phyloP scores from a whole-genome alignment of 2,329 filamentous ascomycete genomes.

The Ophiostoma pallidulum region DNA sequence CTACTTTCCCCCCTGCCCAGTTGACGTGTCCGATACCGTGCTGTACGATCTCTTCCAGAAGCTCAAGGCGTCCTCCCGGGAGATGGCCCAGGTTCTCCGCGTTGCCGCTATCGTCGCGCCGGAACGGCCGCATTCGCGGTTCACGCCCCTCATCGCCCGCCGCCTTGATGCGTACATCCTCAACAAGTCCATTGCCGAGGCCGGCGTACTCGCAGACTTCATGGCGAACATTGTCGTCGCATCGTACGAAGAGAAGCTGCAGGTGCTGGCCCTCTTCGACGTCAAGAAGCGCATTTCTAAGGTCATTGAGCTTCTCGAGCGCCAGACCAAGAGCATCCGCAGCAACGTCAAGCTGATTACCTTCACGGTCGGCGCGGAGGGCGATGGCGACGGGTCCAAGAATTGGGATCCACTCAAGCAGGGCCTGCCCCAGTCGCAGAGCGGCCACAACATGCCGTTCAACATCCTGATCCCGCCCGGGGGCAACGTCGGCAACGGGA shows the following conservation, averaged over 20 bases:
- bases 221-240: slow-evolving; percentile 90
- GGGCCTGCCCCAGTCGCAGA: slow-evolving; percentile 16
- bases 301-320: slow-evolving; percentile 74
- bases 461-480: slow-evolving; percentile 8
- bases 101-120: slow-evolving; percentile 77
- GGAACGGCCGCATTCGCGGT: slow-evolving; percentile 48
- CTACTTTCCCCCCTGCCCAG: too few species aligned
- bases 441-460: slow-evolving; percentile 5
- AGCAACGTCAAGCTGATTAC: slow-evolving; percentile 79
- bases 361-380: slow-evolving; percentile 52
- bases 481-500: slow-evolving; percentile 11
- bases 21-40: slow-evolving; percentile 41
- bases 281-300: slow-evolving; percentile 68
- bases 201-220: slow-evolving; percentile 83
- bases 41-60: slow-evolving; percentile 64
- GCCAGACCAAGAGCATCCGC: slow-evolving; percentile 76
- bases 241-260: slow-evolving; percentile 82
- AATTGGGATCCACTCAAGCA: slow-evolving; percentile 28
- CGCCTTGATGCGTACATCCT: slow-evolving; percentile 81
- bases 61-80: slow-evolving; percentile 74
- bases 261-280: slow-evolving; percentile 72
- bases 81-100: slow-evolving; percentile 75
- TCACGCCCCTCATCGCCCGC: slow-evolving; percentile 78
- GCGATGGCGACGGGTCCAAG: slow-evolving; percentile 37
- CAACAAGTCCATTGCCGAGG: slow-evolving; percentile 71